Base-by-base conservation (phyloP, 2,329 filamentous ascomycete genomes). In the Cordyceps pruinosa region DNA sequence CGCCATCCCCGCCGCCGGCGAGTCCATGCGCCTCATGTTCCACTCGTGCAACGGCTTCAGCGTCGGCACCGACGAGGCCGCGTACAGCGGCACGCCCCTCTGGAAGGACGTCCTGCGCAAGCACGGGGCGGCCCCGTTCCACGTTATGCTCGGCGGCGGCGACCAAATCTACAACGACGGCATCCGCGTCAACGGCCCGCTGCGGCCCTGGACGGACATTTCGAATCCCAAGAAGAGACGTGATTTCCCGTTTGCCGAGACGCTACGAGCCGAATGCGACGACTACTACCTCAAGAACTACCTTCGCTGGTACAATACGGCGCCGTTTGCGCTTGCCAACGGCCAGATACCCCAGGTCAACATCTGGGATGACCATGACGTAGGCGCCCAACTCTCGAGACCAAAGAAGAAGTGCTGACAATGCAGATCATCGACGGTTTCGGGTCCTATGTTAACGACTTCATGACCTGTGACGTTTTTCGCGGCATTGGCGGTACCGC, bases 21-120 rank as follows among this genome's bases (percentile, higher is more conserved):
- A 97, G 72, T 89, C 89, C 5, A 97, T 99, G 93, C 90, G 96
- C 68, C 89, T 97, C 68, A 96, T 97, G 90, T 99, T 97, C 73
- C 89, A 97, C 75, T 96, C 90, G 58, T 97, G 94, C 75, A 99
- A 99, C 71, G 95, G 94, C 17, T 99, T 99, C 75, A 93, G 89
- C 63, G 81, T 94, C 39, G 89, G 88, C 55, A 93, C 90, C 4
- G 88, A 96, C 69, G 85, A 94, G 60, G 85, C 89, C 50, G 86
- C 87, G 42, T 96, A 91, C 76, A 93, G 88, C 66, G 94, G 94
- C 0, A 88, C 90, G n/a, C 90, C 90, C 5, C 75, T 99, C 57
- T 99, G 94, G 94, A 90, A 94, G 66, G 93, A 99, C 68, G 92
- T 97, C 10, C 72, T 92, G 63, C 88, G 95, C 64, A 85, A 77